Percentiles rank a stretch among this genome's conserved stretches.
These are phyloP conservation scores for Leptomonas pyrrhocoris DNA, from an alignment of 208 protist species.

Conservation along the genomic window DNA sequence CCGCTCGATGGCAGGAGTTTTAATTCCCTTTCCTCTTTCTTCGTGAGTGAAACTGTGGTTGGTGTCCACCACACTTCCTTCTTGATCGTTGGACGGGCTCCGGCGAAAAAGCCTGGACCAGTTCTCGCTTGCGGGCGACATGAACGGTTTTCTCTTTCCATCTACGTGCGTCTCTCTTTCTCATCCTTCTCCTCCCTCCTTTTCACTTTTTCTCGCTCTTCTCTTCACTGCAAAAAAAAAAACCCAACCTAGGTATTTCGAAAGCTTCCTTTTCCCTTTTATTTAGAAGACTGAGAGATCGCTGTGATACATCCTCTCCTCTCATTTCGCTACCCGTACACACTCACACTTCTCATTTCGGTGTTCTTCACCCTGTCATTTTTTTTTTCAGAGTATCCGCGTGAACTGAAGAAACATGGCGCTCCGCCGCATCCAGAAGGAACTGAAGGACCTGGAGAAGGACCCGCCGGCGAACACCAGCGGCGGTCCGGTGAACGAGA, in stretches of 20 bases:
- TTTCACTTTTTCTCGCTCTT: constrained; percentile 2
- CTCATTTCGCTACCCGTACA: not conserved
- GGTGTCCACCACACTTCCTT: too few species aligned
- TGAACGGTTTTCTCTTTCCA: not conserved
- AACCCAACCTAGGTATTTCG: not conserved
- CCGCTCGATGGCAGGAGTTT: too few species aligned
- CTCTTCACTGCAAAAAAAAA: too few species aligned
- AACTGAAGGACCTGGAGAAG: constrained; percentile 94
- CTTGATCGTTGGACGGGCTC: too few species aligned
- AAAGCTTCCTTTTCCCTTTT: constrained; percentile 16
- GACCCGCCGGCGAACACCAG: constrained; percentile 96
- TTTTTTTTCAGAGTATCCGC: constrained; percentile 25
- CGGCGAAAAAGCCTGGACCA: too few species aligned
- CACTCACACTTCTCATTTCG: not conserved
- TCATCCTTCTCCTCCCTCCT: not conserved
- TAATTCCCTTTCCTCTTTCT: too few species aligned
- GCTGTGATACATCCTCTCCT: too few species aligned
- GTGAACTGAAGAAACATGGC: constrained; percentile 72
- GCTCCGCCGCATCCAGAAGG: constrained; percentile 95
- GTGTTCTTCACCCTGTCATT: constrained; percentile 1
- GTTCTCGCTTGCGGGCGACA: not conserved
- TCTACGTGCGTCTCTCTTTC: not conserved
- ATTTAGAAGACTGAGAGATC: not conserved
- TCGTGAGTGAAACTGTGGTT: too few species aligned
- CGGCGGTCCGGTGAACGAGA: constrained; percentile 94